Evolutionary conservation across 257 asterid genomes (phyloP).

Genomic region (Leonotis leonurus): DNA sequence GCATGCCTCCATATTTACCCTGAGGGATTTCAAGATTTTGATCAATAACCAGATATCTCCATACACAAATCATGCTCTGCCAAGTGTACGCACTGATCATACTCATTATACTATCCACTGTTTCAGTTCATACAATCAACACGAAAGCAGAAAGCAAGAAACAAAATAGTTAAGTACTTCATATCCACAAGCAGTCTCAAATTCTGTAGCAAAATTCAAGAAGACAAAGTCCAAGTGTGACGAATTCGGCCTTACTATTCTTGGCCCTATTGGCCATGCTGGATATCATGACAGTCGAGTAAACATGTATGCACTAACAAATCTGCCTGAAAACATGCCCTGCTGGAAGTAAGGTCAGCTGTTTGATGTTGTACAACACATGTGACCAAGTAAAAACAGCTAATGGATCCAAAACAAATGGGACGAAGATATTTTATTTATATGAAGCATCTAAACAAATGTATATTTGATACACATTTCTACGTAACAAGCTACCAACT

Average conservation of each 20-base stretch:
- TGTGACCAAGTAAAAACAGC: slow-evolving; percentile 12
- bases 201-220: not conserved
- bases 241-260: no score
- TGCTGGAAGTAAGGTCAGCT: slow-evolving; percentile 1
- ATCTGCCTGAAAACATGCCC: no score
- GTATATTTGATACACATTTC: no score
- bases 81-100: slow-evolving; percentile 19
- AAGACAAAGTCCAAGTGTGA: no score
- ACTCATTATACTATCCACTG: slow-evolving; percentile 3
- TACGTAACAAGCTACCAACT: slow-evolving; percentile 24
- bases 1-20: slow-evolving; percentile 58
- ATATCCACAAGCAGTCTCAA: not conserved
- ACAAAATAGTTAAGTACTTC: not conserved
- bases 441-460: slow-evolving; percentile 22
- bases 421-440: slow-evolving; percentile 17
- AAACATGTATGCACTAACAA: no score
- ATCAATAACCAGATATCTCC: no score
- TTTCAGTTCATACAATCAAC: not conserved
- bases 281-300: no score
- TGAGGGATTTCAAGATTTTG: slow-evolving; percentile 41
- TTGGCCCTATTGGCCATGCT: no score
- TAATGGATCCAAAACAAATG: slow-evolving; percentile 8
- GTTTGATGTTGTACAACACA: not conserved
- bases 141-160: not conserved
- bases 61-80: slow-evolving; percentile 24